phyloP scores from a whole-genome alignment of 805 yeast species.

The Cyberlindnera veronae region DNA sequence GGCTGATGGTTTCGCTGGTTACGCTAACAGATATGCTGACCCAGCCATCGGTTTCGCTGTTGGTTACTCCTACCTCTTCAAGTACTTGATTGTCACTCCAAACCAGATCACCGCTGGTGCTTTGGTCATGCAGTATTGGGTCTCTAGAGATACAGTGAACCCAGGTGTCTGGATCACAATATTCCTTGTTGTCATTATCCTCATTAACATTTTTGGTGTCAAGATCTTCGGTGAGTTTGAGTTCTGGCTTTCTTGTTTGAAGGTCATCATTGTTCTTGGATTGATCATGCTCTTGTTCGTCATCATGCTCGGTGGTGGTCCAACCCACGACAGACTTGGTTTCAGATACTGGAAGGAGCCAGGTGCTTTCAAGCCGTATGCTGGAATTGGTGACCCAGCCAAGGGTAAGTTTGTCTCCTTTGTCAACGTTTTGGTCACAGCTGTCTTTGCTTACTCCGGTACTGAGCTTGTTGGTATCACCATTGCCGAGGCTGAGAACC shows the following conservation, averaged over 20 bases:
- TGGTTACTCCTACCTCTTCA: slow-evolving; percentile 28
- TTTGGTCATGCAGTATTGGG: slow-evolving; percentile 48
- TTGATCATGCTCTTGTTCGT: slow-evolving; percentile 46
- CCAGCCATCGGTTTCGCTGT: slow-evolving; percentile 29
- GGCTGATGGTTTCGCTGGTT: slow-evolving; percentile 62
- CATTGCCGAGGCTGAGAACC: slow-evolving; percentile 70
- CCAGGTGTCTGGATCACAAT: slow-evolving; percentile 62
- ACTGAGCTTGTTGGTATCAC: slow-evolving; percentile 69
- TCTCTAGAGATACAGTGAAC: slow-evolving; percentile 35
- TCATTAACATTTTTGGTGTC: slow-evolving; percentile 51
- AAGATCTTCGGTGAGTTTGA: slow-evolving; percentile 57
- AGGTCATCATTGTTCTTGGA: slow-evolving; percentile 45
- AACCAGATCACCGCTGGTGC: slow-evolving; percentile 57
- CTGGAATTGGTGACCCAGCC: slow-evolving; percentile 41
- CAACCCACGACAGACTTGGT: slow-evolving; percentile 68
- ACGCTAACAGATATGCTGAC: slow-evolving; percentile 43
- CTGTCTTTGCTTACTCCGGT: slow-evolving; percentile 69
- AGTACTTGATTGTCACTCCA: slow-evolving; percentile 27
- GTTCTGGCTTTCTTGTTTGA: slow-evolving; percentile 44
- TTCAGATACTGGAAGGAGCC: slow-evolving; percentile 69
- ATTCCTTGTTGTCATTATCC: slow-evolving; percentile 34
- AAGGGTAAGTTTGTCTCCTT: slow-evolving; percentile 60
- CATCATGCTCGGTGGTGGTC: slow-evolving; percentile 76
- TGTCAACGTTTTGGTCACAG: slow-evolving; percentile 58
- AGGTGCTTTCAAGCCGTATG: slow-evolving; percentile 53